Percentiles rank a stretch among this genome's conserved stretches.
Conservation (phyloP, 192 early-diverging fungal genomes). For the Entophlyctis luteolus region DNA sequence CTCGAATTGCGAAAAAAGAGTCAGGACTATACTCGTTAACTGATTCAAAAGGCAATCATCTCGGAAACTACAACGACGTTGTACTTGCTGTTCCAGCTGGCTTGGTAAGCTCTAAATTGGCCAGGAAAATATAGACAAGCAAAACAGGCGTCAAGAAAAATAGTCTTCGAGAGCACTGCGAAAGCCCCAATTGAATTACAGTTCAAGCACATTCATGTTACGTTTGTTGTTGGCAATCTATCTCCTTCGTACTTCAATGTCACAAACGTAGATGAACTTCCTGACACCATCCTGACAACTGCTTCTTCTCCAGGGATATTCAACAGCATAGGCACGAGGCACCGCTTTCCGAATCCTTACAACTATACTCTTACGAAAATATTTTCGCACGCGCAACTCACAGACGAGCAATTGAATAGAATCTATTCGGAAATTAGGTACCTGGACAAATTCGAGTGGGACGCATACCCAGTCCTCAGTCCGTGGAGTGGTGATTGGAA, state of each 20-base stretch:
- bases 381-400: slow-evolving; percentile 44
- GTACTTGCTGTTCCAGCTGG: slow-evolving; percentile 54
- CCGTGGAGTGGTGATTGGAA: slow-evolving; percentile 27
- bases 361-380: slow-evolving; percentile 56
- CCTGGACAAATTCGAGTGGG: slow-evolving; percentile 52
- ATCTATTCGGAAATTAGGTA: slow-evolving; percentile 47
- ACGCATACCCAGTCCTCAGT: slow-evolving; percentile 55
- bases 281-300: slow-evolving; percentile 51
- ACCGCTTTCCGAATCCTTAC: slow-evolving; percentile 13
- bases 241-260: slow-evolving; percentile 50
- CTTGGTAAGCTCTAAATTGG: slow-evolving; percentile 33
- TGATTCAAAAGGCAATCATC: slow-evolving; percentile 28
- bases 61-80: slow-evolving; percentile 54
- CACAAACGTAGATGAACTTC: slow-evolving; percentile 28
- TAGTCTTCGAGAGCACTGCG: neutral
- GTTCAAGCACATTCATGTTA: slow-evolving; percentile 50
- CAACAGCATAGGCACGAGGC: slow-evolving; percentile 42
- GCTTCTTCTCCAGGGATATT: slow-evolving; percentile 21
- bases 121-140: neutral
- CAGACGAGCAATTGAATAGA: slow-evolving; percentile 40
- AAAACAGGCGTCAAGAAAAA: neutral
- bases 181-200: neutral
- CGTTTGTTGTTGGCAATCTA: slow-evolving; percentile 52
- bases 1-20: neutral
- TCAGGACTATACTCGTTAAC: slow-evolving; percentile 16